phyloP scores from a whole-genome alignment of 2,329 filamentous ascomycete genomes.

The Arachnomyces sp. region DNA sequence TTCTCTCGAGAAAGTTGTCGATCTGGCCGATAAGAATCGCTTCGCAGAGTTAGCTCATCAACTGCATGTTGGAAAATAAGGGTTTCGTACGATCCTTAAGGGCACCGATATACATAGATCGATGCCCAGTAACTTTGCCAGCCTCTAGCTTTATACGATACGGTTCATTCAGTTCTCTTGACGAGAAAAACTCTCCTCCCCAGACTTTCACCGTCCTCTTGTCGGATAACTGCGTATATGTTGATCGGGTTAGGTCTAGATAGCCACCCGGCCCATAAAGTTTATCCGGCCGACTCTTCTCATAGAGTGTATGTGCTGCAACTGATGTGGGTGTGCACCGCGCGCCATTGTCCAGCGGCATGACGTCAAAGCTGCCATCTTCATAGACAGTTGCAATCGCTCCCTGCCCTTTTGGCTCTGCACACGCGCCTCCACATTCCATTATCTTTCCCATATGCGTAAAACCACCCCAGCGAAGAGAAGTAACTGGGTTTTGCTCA shows the following conservation, averaged over 20 bases:
- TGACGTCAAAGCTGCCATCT: constrained; percentile 40
- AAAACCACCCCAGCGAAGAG: constrained; percentile 13
- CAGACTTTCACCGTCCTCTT: constrained; percentile 33
- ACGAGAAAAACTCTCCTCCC: constrained; percentile 13
- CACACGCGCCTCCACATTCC: constrained; percentile 44
- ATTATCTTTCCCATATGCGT: constrained; percentile 49
- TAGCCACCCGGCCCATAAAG: constrained; percentile 42
- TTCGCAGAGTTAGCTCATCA: too few relatives aligned
- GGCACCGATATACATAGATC: constrained; percentile 41
- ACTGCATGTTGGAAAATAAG: too few relatives aligned
- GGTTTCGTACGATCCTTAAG: constrained; percentile 31
- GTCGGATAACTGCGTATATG: constrained; percentile 34
- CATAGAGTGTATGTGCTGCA: constrained; percentile 47
- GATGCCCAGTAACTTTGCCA: constrained; percentile 36
- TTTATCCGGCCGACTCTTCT: constrained; percentile 47
- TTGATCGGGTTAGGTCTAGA: constrained; percentile 34
- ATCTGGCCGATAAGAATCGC: constrained; percentile 39
- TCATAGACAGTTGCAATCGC: constrained; percentile 37
- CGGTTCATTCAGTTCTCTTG: too few relatives aligned
- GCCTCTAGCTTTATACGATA: constrained; percentile 48
- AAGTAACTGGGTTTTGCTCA: constrained; percentile 26
- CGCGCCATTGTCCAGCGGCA: constrained; percentile 30
- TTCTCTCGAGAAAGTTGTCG: constrained; percentile 25
- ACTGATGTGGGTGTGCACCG: constrained; percentile 43
- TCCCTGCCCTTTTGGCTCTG: constrained; percentile 38